Base-by-base conservation (phyloP, 306 rosid genomes). In the Herpetospermum pedunculosum region DNA sequence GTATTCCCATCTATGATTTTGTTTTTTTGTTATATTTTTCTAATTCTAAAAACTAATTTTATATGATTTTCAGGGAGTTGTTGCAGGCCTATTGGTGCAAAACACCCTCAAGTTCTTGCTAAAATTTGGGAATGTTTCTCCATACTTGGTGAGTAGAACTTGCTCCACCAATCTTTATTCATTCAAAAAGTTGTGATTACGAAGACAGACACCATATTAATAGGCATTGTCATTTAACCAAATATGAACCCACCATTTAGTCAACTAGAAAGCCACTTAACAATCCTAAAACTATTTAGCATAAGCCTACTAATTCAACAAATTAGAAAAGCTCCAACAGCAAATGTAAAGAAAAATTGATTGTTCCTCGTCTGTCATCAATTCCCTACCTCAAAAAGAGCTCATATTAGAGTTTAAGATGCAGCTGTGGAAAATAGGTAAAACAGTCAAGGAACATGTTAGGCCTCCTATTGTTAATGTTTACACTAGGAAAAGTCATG, bases 31-130 rank as follows among this genome's bases (percentile, higher is more conserved):
- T 13, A 68, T 15, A 41, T 6, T 41, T 41, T 32, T 46, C 53
- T 41, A 19, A 19, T 57, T 15, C 9, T 57, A 59, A 16, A 26
- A 28, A 37, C 75, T 73, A 26, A n/a, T 79, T 80, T 78, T 13
- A 65, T 10, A 21, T 25, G 53, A 32, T 81, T 75, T 74, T 34
- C 79, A 94, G 97, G 99, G 99, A 76, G 99, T 94, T 80, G 84
- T 94, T 82, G 99, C 97, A 43, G 99, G 97, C 74, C 96, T 94
- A 73, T 90, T 94, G 76, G 88, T 94, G 76, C 99, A 94, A 78
- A 94, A 94, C 83, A 87, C 97, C 32, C 95, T 94, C 55, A 94
- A 94, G 76, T 88, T 83, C 79, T 83, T 94, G 86, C 87, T 94
- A 80, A 86, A 88, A 53, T 94, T 94, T 64, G 97, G 96, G 75